These are phyloP conservation scores for Magnolia sinica DNA, from an alignment of 164 flowering plant genomes.

Conservation along the genomic window DNA sequence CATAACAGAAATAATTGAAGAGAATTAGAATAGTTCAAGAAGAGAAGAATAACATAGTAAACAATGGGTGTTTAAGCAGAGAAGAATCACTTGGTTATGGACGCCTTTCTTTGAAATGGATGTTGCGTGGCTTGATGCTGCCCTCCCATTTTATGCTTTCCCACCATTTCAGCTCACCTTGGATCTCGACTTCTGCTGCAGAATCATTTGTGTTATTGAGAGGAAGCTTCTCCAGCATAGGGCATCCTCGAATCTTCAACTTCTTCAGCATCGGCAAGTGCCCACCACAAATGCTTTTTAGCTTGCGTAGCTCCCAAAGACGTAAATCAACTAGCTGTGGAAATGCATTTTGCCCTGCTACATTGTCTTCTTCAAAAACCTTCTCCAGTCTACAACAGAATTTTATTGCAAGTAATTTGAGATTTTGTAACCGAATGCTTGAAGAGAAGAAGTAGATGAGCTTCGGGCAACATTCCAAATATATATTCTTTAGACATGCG, in stretches of 20 bases:
- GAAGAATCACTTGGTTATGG: not conserved
- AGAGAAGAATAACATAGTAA: too few relatives aligned
- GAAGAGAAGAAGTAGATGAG: slow-evolving; percentile 3
- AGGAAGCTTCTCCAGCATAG: not conserved
- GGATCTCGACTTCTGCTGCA: not conserved
- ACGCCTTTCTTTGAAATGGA: not conserved
- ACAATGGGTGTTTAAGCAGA: not conserved
- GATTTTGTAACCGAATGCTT: not conserved
- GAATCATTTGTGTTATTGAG: too few relatives aligned
- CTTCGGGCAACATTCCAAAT: not conserved
- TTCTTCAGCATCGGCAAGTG: not conserved
- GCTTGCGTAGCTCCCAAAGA: not conserved
- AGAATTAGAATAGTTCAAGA: too few relatives aligned
- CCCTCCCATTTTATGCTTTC: not conserved
- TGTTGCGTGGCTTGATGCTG: not conserved
- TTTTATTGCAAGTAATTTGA: not conserved
- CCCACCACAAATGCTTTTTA: not conserved
- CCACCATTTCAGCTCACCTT: slow-evolving; percentile 1
- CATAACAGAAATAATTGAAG: too few relatives aligned
- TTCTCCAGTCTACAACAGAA: not conserved
- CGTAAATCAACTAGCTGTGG: not conserved
- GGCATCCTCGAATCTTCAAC: slow-evolving; percentile 1
- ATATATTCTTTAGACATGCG: not conserved
- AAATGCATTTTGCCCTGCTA: not conserved
- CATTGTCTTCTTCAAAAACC: not conserved